Base-by-base conservation (phyloP, 2,329 filamentous ascomycete species). In the Hypocreales sp. region DNA sequence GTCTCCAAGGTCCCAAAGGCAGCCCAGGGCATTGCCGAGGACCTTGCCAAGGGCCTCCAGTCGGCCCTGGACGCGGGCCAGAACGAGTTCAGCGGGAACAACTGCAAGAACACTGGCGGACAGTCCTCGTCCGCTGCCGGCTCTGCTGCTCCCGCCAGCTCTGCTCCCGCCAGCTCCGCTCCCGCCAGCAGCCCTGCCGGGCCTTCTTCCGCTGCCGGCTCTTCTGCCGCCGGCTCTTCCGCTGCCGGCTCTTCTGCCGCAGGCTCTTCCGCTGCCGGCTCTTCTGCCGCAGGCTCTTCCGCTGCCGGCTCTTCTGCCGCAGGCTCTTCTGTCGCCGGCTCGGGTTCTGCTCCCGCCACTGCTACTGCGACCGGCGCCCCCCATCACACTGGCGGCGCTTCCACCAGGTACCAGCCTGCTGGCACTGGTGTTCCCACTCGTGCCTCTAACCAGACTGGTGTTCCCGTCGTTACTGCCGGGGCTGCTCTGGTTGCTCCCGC, bases 1-100 rank as follows among this genome's bases (percentile, higher is more conserved):
- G 40, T 50, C 14, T 15, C 16, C 27, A 49, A 49, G 40, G 40
- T 48, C 3, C 46, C 46, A 15, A 27, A 34, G 12, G 39, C 33
- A 7, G 40, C 41, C 11, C 47, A 47, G 37, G 19, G 24, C 15
- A 37, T 50, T 24, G 47, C 46, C 24, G 15, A 31, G 23, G 26
- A 32, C 27, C 40, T 50, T 9, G 41, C 46, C 8, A 26, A 25
- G 3, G 32, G 36, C 25, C 38, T 50, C 24, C 38, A 37, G 21
- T 21, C 36, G 21, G 35, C 39, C 18, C 36, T 50, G 7, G 12
- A 24, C 25, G 34, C 39, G 13, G 36, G 37, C 22, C 33, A 42
- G 29, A 27, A 26, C 13, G 33, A 37, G 31, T 50, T 50, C 29
- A 38, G 35, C 20, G 25, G 39, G n/a, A 29, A 31, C 16, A 48